These are phyloP conservation scores for Aspergillus nidulans DNA, from an alignment of 495 filamentous ascomycete species.

Conservation along the genomic window DNA sequence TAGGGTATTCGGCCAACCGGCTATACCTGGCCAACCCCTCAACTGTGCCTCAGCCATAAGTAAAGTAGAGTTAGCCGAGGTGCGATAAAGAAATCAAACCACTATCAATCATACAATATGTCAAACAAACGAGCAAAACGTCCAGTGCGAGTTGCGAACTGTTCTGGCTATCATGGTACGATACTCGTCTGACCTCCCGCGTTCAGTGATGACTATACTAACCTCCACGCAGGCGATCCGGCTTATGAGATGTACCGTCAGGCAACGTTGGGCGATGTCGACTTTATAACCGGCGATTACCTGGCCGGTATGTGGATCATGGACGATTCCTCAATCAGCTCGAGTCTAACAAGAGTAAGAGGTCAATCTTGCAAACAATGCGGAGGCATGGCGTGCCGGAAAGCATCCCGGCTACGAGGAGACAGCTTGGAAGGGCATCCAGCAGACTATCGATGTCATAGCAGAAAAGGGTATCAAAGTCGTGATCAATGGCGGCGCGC, in stretches of 20 bases:
- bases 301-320: constrained; percentile 35
- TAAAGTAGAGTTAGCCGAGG: not conserved
- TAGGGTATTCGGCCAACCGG: not conserved
- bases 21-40: not conserved
- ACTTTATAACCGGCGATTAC: constrained; percentile 55
- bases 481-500: constrained; percentile 42
- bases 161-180: constrained; percentile 42
- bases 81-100: not conserved
- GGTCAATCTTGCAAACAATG: constrained; percentile 46
- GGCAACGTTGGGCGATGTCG: constrained; percentile 43
- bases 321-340: not conserved
- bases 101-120: constrained; percentile 5
- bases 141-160: constrained; percentile 45
- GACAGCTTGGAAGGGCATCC: constrained; percentile 42
- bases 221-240: constrained; percentile 30
- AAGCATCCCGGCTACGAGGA: constrained; percentile 38
- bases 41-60: not conserved
- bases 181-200: not conserved
- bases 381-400: constrained; percentile 29
- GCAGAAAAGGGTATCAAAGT: constrained; percentile 40
- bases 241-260: constrained; percentile 42
- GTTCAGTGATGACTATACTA: not conserved
- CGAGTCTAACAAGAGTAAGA: constrained; percentile 20
- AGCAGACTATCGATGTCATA: constrained; percentile 40
- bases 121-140: constrained; percentile 17